Evolutionary conservation across 106 monocot genomes (phyloP).

Genomic region (Dioscorea dumetorum): DNA sequence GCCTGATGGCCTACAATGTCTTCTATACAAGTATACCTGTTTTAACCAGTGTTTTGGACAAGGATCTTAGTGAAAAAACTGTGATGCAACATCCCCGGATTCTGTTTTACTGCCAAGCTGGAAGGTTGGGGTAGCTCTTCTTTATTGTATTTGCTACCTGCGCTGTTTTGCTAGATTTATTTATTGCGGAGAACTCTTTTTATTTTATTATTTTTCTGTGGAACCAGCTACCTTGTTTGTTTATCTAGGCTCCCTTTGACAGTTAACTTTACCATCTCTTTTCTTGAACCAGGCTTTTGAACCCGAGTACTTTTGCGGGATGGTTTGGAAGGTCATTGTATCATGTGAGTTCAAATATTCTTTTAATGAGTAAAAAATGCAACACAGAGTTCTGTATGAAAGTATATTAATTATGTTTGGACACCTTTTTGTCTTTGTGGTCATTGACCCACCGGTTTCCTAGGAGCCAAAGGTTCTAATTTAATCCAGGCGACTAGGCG

Average conservation of each 20-base stretch:
- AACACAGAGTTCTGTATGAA: too few relatives aligned
- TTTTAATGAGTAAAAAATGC: too few relatives aligned
- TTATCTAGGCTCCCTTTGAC: not conserved
- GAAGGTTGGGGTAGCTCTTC: slow-evolving; percentile 45
- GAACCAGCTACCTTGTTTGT: not conserved
- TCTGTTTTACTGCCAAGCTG: slow-evolving; percentile 81
- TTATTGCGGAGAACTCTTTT: too few relatives aligned
- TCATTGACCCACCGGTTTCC: too few relatives aligned
- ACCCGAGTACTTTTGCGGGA: slow-evolving; percentile 95
- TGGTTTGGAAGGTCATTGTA: slow-evolving; percentile 98
- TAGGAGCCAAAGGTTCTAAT: too few relatives aligned
- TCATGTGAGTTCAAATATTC: slow-evolving; percentile 63
- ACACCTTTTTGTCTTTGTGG: too few relatives aligned
- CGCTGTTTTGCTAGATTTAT: too few relatives aligned
- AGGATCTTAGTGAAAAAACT: slow-evolving; percentile 83
- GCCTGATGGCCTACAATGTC: slow-evolving; percentile 98
- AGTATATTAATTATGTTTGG: too few relatives aligned
- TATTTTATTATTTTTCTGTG: not conserved
- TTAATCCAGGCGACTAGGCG: too few relatives aligned
- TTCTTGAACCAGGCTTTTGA: slow-evolving; percentile 56
- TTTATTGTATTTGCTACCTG: not conserved
- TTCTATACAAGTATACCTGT: slow-evolving; percentile 96
- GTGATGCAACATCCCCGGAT: slow-evolving; percentile 87
- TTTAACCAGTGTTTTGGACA: slow-evolving; percentile 74
- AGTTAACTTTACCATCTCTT: not conserved